Percentiles rank a stretch among this genome's conserved stretches.
Conservation (phyloP, 2,329 filamentous ascomycete genomes). For the Aspergillus hiratsukae region DNA sequence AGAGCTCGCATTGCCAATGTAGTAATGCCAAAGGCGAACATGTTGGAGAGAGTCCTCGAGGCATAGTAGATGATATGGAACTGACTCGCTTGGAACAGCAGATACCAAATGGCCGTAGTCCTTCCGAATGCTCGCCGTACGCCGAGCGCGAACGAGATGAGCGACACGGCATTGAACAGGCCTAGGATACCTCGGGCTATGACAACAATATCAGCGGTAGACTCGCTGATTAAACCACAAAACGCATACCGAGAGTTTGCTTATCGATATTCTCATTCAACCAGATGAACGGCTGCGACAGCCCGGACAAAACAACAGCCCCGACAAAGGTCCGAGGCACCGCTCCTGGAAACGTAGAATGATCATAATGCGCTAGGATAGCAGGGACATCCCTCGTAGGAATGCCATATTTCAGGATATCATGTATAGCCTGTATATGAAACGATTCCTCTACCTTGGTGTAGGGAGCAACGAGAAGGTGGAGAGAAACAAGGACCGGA, state of each 20-base stretch:
- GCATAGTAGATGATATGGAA: slow-evolving; percentile 94
- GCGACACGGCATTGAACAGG: slow-evolving; percentile 64
- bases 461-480: slow-evolving; percentile 74
- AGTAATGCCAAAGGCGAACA: slow-evolving; percentile 80
- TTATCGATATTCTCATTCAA: slow-evolving; percentile 55
- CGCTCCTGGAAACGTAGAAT: slow-evolving; percentile 82
- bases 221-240: neutral
- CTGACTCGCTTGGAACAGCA: slow-evolving; percentile 71
- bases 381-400: slow-evolving; percentile 54
- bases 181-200: slow-evolving; percentile 73
- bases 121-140: slow-evolving; percentile 65
- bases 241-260: slow-evolving; percentile 51
- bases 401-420: slow-evolving; percentile 77
- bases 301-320: slow-evolving; percentile 66
- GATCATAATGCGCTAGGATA: slow-evolving; percentile 70
- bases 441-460: slow-evolving; percentile 99
- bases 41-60: slow-evolving; percentile 87
- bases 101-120: slow-evolving; percentile 71
- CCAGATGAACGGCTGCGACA: slow-evolving; percentile 63
- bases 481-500: slow-evolving; percentile 60
- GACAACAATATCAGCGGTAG: slow-evolving; percentile 5
- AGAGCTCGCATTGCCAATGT: slow-evolving; percentile 45
- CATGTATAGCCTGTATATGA: slow-evolving; percentile 90
- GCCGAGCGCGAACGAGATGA: slow-evolving; percentile 62
- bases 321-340: slow-evolving; percentile 91